These are phyloP conservation scores for Aspergillus ochraceus DNA, from an alignment of 2,329 filamentous ascomycete genomes.

Conservation along the genomic window DNA sequence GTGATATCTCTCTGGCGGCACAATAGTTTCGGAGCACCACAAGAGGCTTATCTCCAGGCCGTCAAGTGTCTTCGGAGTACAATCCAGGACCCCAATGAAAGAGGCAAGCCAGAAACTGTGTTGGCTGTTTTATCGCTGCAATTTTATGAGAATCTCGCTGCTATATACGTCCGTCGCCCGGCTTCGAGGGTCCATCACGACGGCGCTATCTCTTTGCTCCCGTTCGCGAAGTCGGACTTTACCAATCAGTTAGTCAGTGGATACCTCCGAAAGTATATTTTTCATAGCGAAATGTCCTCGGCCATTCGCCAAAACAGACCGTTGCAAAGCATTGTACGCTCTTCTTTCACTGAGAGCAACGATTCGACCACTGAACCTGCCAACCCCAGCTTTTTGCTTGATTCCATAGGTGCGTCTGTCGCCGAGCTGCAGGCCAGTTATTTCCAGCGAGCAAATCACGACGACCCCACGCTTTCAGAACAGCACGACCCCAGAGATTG, in stretches of 20 bases:
- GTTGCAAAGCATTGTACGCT: background rate
- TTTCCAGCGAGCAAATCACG: background rate
- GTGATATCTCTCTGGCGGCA: background rate
- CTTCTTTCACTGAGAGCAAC: background rate
- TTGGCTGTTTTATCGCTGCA: background rate
- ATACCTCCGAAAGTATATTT: background rate
- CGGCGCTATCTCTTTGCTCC: background rate
- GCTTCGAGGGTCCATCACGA: background rate
- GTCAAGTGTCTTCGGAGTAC: background rate
- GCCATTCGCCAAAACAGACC: background rate
- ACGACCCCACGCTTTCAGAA: background rate
- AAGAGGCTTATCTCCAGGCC: background rate
- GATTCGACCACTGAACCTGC: background rate
- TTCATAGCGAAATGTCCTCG: background rate
- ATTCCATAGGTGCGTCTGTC: background rate
- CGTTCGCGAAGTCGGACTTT: background rate
- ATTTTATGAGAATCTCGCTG: background rate
- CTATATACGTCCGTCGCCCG: background rate
- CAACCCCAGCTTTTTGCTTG: background rate
- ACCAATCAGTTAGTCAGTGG: background rate
- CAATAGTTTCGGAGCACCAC: background rate
- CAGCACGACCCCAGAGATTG: background rate
- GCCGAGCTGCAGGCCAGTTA: background rate
- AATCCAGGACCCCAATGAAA: background rate
- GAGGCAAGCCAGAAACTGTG: background rate